phyloP scores from a whole-genome alignment of 371 early-diverging fungal species.

The Entomophthora muscae region DNA sequence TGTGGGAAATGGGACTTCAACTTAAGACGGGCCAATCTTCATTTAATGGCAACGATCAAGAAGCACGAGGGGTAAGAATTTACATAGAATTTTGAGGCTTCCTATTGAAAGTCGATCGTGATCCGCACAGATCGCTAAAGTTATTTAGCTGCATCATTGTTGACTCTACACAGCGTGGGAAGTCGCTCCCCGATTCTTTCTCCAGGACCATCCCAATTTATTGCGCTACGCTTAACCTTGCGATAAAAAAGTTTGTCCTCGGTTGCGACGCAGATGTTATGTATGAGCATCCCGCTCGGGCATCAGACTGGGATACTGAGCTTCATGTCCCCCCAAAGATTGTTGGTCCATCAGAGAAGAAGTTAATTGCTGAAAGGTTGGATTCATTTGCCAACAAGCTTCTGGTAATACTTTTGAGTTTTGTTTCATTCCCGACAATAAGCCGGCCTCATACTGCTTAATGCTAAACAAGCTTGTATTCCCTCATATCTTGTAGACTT shows the following conservation, averaged over 20 bases:
- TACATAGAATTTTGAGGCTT: too few relatives aligned
- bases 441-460: too few relatives aligned
- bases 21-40: background rate
- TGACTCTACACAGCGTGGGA: slow-evolving; percentile 3
- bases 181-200: background rate
- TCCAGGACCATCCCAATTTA: slow-evolving; percentile 1
- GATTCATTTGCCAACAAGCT: background rate
- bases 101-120: too few relatives aligned
- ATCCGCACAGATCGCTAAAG: too few relatives aligned
- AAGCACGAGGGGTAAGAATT: background rate
- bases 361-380: background rate
- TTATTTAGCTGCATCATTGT: too few relatives aligned
- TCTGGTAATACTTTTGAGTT: background rate
- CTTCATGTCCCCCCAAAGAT: background rate
- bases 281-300: background rate
- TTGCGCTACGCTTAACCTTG: background rate
- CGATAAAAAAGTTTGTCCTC: background rate
- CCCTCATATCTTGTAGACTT: background rate
- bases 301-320: background rate
- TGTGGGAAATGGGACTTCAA: slow-evolving; percentile 2
- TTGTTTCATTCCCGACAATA: background rate
- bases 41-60: background rate
- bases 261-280: background rate
- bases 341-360: background rate
- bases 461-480: too few relatives aligned